Evolutionary conservation across 75 land plant species (phyloP).

Genomic region (Pseudotsuga menziesii): DNA sequence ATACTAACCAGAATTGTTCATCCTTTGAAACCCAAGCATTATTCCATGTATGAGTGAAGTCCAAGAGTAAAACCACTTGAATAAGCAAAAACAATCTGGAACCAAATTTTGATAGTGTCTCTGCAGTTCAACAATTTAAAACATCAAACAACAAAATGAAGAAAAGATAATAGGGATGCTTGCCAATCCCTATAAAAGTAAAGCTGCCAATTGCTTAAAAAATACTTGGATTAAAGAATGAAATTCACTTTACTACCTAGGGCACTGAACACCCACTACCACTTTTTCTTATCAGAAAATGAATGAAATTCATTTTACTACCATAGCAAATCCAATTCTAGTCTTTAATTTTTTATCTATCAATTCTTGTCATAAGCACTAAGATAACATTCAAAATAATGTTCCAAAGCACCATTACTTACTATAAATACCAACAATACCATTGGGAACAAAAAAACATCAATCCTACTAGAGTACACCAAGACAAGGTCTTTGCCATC

Average conservation of each 20-base stretch:
- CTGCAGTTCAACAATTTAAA: constrained; percentile 34
- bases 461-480: constrained; percentile 66
- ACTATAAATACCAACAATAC: constrained; percentile 77
- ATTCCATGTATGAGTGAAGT: constrained; percentile 88
- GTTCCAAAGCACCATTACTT: constrained; percentile 15
- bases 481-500: constrained; percentile 77
- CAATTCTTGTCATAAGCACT: no score
- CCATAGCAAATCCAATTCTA: no score
- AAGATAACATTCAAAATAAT: neutral
- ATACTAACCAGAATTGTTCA: constrained; percentile 82
- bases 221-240: neutral
- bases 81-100: constrained; percentile 86
- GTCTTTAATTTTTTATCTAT: no score
- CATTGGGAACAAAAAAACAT: constrained; percentile 93
- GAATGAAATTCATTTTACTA: no score
- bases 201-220: neutral
- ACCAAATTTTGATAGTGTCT: constrained; percentile 73
- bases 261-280: neutral
- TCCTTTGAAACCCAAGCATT: constrained; percentile 97
- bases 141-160: neutral
- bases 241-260: no score
- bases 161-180: neutral
- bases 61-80: constrained; percentile 87
- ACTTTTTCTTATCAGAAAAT: no score
- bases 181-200: neutral